These are phyloP conservation scores for Hirschfeldia incana DNA, from an alignment of 345 rosid species.

Conservation along the genomic window DNA sequence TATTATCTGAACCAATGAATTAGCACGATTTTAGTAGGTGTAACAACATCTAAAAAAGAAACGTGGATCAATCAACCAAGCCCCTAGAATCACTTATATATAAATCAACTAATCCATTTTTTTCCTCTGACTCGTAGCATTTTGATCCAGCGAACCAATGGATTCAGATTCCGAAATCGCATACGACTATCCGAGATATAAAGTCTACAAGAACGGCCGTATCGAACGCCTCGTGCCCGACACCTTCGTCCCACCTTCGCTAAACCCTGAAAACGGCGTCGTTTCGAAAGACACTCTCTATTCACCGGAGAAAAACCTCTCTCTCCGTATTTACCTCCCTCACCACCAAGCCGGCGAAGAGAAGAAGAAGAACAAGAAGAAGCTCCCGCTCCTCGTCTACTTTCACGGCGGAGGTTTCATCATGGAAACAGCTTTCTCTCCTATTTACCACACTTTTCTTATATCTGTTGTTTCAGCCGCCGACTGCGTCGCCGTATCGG, in stretches of 20 bases:
- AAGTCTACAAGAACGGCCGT: neutral
- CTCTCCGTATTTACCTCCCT: neutral
- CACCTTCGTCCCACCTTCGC: neutral
- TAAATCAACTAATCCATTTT: neutral
- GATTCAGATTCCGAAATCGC: neutral
- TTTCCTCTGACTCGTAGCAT: neutral
- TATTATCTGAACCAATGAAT: neutral
- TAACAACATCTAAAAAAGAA: neutral
- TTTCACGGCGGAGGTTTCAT: slow-evolving; percentile 58
- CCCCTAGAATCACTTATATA: neutral
- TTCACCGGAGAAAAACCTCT: slow-evolving; percentile 7
- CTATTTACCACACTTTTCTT: slow-evolving; percentile 31
- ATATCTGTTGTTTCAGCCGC: slow-evolving; percentile 42
- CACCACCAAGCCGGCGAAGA: neutral
- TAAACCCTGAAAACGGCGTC: neutral
- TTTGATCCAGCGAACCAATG: neutral
- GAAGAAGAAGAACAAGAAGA: neutral
- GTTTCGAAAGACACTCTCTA: neutral
- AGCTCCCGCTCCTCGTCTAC: slow-evolving; percentile 50
- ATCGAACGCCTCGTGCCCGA: neutral
- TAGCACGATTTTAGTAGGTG: neutral
- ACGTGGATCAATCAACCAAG: neutral
- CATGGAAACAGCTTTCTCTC: slow-evolving; percentile 39
- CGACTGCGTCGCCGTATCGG: slow-evolving; percentile 41
- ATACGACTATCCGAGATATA: neutral